Evolutionary conservation across 2,329 filamentous ascomycete species (phyloP), one percentile per base, ranked within the genome.

Genomic region (Fusarium devonianum): DNA sequence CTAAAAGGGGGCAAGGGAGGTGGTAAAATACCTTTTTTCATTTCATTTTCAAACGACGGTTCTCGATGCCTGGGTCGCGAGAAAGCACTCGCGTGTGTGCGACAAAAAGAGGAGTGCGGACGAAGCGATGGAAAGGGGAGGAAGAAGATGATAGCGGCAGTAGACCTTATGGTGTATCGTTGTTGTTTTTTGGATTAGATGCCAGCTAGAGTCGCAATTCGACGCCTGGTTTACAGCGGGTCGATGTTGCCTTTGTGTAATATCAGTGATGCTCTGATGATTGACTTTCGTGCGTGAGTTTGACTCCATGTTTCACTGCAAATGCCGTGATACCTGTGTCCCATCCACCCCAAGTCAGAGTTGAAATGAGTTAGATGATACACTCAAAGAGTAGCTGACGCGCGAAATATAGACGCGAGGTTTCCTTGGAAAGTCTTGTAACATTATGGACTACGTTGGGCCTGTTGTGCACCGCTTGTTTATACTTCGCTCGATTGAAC

Each of bases 161-260:
- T 46, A 40, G 43, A 40, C 30, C 47, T 28, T 49, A 36, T 33
- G 29, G 41, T 47, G 40, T 33, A 45, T 51, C 30, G 28, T 49
- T 35, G 44, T 48, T 43, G 23, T 49, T 60, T 60, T 29, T 59
- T 62, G 53, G 54, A 54, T 55, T 61, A 64, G 62, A 64, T 59
- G 53, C 63, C 63, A 60, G 60, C 30, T 64, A 63, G 60, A 58
- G 59, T 56, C 53, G 50, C 41, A 63, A 63, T 56, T 52, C 52
- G 54, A 57, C 54, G 48, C 44, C 52, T 55, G 53, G 53, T 55
- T 49, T 52, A 46, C 47, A 50, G 47, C 47, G 47, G 47, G 47
- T 50, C 47, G 47, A 47, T 25, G 41, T 46, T 50, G 47, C 29
- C 23, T 41, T 11, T 46, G 41, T 50, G 47, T 50, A 50, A 50